Conservation (phyloP, 2,329 filamentous ascomycete genomes). For the Cytospora mali region DNA sequence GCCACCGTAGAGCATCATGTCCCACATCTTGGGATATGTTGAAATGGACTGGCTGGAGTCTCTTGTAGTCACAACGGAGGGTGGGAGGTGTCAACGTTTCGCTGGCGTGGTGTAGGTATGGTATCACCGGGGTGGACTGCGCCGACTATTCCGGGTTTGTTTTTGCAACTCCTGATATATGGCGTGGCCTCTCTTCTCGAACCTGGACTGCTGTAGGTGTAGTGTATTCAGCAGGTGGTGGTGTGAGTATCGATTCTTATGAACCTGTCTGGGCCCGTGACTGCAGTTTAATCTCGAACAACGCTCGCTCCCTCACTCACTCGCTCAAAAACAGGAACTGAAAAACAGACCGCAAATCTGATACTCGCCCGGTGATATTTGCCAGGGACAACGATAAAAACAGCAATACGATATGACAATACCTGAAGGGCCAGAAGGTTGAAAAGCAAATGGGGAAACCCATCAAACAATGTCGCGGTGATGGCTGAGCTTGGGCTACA, state of each 20-base stretch:
- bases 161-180: background rate
- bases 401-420: background rate
- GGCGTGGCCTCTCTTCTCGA: background rate
- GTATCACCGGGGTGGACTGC: background rate
- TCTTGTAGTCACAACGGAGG: background rate
- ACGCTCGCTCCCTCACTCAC: background rate
- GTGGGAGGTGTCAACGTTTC: background rate
- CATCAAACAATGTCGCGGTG: slow-evolving; percentile 4
- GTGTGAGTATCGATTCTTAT: background rate
- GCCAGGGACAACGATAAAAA: background rate
- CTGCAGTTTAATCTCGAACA: background rate
- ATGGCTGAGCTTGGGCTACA: background rate
- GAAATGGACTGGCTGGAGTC: background rate
- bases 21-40: slow-evolving; percentile 18
- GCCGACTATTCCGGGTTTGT: background rate
- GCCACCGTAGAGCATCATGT: slow-evolving; percentile 20
- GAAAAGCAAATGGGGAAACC: background rate
- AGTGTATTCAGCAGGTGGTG: background rate
- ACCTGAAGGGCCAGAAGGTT: background rate
- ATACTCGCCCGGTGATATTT: slow-evolving; percentile 10
- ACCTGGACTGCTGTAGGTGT: background rate
- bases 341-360: background rate
- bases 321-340: background rate
- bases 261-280: background rate
- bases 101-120: background rate